Evolutionary conservation across 106 monocot genomes (phyloP), one percentile per base, ranked within the genome.

Genomic region (Allium sativum): DNA sequence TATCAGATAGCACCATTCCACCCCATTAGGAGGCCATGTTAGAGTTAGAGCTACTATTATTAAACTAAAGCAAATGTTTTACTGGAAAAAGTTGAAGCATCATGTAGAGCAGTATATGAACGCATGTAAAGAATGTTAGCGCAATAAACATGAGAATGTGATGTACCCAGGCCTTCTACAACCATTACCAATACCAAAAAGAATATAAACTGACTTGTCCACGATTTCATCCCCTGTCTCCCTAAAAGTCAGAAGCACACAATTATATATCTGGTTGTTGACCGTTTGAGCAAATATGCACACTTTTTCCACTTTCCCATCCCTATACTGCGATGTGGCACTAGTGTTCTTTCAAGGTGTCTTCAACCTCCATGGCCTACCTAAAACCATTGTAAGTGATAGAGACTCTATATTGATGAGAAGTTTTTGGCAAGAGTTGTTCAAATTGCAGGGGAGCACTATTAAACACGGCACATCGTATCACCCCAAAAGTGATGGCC

Each of bases 401-500:
- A n/a, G 42, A 10, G 61, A 61, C 12, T 4, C 61, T n/a, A 42
- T 61, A 7, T 61, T 61, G 8, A 40, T 18, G 15, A 61, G 61
- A 15, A 11, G 6, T 7, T 61, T 61, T 42, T 61, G 41, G 6
- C 42, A 42, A 14, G 61, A 61, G 14, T 16, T 61, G n/a, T 43
- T 58, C 40, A 58, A 17, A 10, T 40, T 58, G 40, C 58, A 58
- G 18, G 22, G 13, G 58, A 8, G 8, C 5, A 6, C 41, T 15
- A 4, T 61, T 14, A 9, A 11, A 3, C 10, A 43, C 14, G 15
- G 40, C 14, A 3, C 41, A 2, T 3, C 42, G 4, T 61, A 61
- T 15, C 61, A 61, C 17, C 61, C 61, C 3, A 9, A 42, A 61
- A 61, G n/a, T 6, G 40, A 61, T 43, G 40, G 61, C 8, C 61